Base-by-base conservation (phyloP, 192 early-diverging fungal species). In the Coemansia umbellata region DNA sequence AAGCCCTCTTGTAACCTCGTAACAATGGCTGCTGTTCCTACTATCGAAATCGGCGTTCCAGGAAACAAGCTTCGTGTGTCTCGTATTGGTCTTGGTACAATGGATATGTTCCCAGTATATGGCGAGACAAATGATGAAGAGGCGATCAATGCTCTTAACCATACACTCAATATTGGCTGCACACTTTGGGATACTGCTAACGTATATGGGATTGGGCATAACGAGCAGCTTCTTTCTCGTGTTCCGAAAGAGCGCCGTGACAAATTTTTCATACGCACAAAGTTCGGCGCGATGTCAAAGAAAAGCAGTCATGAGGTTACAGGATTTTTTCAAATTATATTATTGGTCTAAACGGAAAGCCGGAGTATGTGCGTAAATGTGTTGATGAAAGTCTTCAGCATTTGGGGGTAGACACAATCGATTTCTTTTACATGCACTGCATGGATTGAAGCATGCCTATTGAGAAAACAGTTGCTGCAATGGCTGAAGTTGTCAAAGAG, bases 401-500 rank as follows among this genome's bases (percentile, higher is more conserved):
- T 23, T 63, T 85, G 15, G 84, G 82, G 2, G 58, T 73, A 14
- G 67, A 80, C 41, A 32, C 40, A 30, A 83, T 88, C 40, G 86
- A 88, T 50, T 52, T 88, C 23, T 88, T 83, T 47, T 84, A 85
- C 47, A 73, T 78, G 36, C 83, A 84, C 53, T 71, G 81, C 28
- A 64, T 84, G 14, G 85, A 83, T 42, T 70, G 73, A 7, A 63
- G 73, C 17, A 78, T 55, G 3, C 81, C 83, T 0, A 84, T 86
- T 2, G 40, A 41, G 40, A 78, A 80, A n/a, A 88, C 86, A 5
- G 76, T 86, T 13, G 40, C 30, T 0, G 80, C 81, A 21, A 80
- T 88, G 79, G 83, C 82, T 18, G 79, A 81, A 32, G 70, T 85
- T 4, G 83, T 86, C 27, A 84, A 85, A 55, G 79, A 84, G 50